Evolutionary conservation across 176 grass and related monocot genomes (phyloP), one percentile per base, ranked within the genome.

Genomic region (Hsuehochloa calcarea): DNA sequence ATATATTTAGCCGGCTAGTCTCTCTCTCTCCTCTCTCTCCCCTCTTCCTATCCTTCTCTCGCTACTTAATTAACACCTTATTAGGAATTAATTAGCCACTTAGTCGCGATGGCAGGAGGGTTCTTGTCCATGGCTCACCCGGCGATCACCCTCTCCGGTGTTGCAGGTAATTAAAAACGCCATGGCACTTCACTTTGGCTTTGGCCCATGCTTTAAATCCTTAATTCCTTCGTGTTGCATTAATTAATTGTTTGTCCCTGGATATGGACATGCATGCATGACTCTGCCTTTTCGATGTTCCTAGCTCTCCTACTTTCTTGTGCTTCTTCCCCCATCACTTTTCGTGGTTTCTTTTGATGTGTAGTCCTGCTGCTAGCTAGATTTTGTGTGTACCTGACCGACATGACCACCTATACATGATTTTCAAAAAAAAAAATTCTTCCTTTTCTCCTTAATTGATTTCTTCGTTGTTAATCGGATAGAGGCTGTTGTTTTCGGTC

Each of bases 71-170:
- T 60, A 61, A 41, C 54, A 41, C 31, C 60, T n/a, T 69, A 74
- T 5, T 17, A 26, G 29, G 2, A 12, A 12, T 4, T 45, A 45
- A 11, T 44, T 22, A 55, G 7, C 52, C 19, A 7, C 52, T 20
- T n/a, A 75, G n/a, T 49, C 12, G 43, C 8, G 10, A 90, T 90
- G 89, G 80, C 84, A 20, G 81, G 80, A 71, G 84, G 88, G 0
- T 25, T 82, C 74, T 68, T 87, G 16, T 72, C 68, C 74, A 83
- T 90, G 80, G 68, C 74, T 69, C 80, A 90, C 89, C 89, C 85
- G 69, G 85, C 85, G 19, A 10, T 80, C 85, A 68, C 70, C 89
- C 43, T 87, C 69, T 80, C 89, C 69, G 89, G 89, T 72, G 20
- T 91, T 31, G 89, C 81, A 91, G 85, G 85, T 80, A n/a, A n/a